phyloP scores from a whole-genome alignment of 2,329 filamentous ascomycete genomes.

The Pyricularia pennisetigena region DNA sequence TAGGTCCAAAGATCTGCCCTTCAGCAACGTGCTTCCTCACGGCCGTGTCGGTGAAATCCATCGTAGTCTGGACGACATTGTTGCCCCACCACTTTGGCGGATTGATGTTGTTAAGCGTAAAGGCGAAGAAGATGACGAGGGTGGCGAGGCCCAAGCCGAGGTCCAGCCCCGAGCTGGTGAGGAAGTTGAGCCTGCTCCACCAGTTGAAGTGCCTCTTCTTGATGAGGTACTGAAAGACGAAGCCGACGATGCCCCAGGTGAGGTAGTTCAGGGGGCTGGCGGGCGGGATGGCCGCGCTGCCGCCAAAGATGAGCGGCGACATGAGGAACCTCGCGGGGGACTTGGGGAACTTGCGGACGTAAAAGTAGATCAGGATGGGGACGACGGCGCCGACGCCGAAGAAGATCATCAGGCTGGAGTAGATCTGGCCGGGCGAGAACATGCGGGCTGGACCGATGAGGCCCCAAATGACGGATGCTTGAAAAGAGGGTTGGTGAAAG shows the following conservation, averaged over 20 bases:
- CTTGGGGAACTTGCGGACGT: constrained; percentile 37
- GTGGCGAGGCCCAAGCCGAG: constrained; percentile 58
- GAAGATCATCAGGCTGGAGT: constrained; percentile 49
- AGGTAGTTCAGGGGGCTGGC: constrained; percentile 68
- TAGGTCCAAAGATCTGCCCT: constrained; percentile 54
- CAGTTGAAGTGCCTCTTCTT: constrained; percentile 54
- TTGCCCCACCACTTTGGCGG: constrained; percentile 66
- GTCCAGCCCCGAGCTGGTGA: constrained; percentile 61
- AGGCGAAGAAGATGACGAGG: constrained; percentile 60
- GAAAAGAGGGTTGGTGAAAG: constrained; percentile 5
- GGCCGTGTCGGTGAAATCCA: constrained; percentile 51
- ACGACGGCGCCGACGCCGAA: constrained; percentile 45
- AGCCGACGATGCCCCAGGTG: constrained; percentile 63
- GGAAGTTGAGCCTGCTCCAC: constrained; percentile 67
- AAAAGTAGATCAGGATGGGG: constrained; percentile 41
- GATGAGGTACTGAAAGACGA: constrained; percentile 60
- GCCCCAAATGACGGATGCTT: constrained; percentile 58
- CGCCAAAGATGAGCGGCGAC: constrained; percentile 54
- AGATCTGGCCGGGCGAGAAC: constrained; percentile 53
- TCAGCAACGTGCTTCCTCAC: constrained; percentile 40
- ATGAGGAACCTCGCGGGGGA: constrained; percentile 44
- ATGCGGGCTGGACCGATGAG: constrained; percentile 54
- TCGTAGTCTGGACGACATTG: constrained; percentile 42
- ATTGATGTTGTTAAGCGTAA: constrained; percentile 51
- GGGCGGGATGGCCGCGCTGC: constrained; percentile 46